Conservation (phyloP, 2,329 filamentous ascomycete genomes). For the Acrocalymma vagum region DNA sequence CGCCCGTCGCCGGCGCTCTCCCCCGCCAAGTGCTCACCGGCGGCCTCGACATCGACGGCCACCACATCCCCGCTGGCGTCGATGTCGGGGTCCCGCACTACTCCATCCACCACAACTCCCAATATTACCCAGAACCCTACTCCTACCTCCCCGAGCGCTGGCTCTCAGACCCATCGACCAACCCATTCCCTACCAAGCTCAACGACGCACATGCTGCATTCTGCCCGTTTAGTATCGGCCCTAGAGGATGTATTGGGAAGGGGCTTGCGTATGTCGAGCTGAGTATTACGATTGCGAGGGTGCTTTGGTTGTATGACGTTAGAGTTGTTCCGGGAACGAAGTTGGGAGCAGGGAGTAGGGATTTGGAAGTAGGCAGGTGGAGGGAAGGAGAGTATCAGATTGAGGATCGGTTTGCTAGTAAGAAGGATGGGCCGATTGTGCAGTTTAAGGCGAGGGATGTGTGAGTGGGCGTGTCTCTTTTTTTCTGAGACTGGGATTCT, state of each 20-base stretch:
- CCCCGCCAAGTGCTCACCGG: conserved; percentile 48
- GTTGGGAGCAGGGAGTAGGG: conserved; percentile 38
- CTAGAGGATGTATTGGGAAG: conserved; percentile 77
- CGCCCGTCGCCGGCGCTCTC: conserved; percentile 48
- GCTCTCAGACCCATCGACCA: conserved; percentile 38
- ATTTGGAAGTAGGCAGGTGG: conserved; percentile 42
- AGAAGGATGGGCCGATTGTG: conserved; percentile 75
- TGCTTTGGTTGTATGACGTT: conserved; percentile 70
- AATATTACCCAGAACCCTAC: conserved; percentile 49
- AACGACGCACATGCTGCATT: conserved; percentile 70
- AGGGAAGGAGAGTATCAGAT: conserved; percentile 70
- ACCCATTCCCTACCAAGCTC: conserved; percentile 39
- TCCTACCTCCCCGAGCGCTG: conserved; percentile 49
- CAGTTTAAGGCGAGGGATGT: conserved; percentile 56
- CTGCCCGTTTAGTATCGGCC: conserved; percentile 76
- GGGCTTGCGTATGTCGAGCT: conserved; percentile 73
- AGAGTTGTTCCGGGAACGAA: conserved; percentile 43
- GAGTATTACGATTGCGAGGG: conserved; percentile 68
- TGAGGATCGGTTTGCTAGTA: conserved; percentile 75
- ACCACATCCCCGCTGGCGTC: conserved; percentile 44
- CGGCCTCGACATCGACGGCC: conserved; percentile 48
- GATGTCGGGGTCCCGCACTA: conserved; percentile 49
- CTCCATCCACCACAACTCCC: conserved; percentile 47
- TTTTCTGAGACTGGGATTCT: too few relatives aligned
- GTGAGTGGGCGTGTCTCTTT: too few relatives aligned